Evolutionary conservation across 2,329 filamentous ascomycete species (phyloP).

Genomic region (Aspergillus aculeatus): DNA sequence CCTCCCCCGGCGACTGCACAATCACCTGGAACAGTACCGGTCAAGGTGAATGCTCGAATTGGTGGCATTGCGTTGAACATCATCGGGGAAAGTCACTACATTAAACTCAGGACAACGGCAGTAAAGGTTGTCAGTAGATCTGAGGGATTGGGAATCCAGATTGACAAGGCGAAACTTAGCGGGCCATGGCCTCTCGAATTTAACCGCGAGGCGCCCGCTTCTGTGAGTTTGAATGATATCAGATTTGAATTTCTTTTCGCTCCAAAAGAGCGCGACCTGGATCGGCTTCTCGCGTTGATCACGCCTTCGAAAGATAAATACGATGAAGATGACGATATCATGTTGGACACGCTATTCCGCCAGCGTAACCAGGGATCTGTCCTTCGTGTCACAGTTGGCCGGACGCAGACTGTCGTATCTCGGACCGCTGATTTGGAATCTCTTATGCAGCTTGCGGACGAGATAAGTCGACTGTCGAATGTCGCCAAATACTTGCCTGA

Average conservation of each 20-base stretch:
- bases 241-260: slow-evolving; percentile 69
- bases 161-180: slow-evolving; percentile 71
- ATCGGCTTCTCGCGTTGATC: slow-evolving; percentile 77
- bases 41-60: slow-evolving; percentile 73
- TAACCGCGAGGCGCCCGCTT: slow-evolving; percentile 54
- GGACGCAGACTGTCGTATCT: slow-evolving; percentile 61
- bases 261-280: slow-evolving; percentile 77
- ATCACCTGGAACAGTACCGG: slow-evolving; percentile 21
- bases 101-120: slow-evolving; percentile 73
- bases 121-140: slow-evolving; percentile 77
- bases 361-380: slow-evolving; percentile 86
- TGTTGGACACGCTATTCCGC: slow-evolving; percentile 84
- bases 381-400: slow-evolving; percentile 66
- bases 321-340: slow-evolving; percentile 85
- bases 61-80: slow-evolving; percentile 75
- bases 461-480: slow-evolving; percentile 76
- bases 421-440: slow-evolving; percentile 65
- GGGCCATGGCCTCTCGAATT: slow-evolving; percentile 64
- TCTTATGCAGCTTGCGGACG: slow-evolving; percentile 70
- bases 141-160: slow-evolving; percentile 68
- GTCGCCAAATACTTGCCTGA: slow-evolving; percentile 95
- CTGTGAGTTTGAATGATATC: slow-evolving; percentile 63
- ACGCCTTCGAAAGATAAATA: slow-evolving; percentile 91
- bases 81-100: slow-evolving; percentile 72
- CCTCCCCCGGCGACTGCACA: slow-evolving; percentile 30